Conservation (phyloP, 2,329 filamentous ascomycete species). For the Orbilia oligospora region DNA sequence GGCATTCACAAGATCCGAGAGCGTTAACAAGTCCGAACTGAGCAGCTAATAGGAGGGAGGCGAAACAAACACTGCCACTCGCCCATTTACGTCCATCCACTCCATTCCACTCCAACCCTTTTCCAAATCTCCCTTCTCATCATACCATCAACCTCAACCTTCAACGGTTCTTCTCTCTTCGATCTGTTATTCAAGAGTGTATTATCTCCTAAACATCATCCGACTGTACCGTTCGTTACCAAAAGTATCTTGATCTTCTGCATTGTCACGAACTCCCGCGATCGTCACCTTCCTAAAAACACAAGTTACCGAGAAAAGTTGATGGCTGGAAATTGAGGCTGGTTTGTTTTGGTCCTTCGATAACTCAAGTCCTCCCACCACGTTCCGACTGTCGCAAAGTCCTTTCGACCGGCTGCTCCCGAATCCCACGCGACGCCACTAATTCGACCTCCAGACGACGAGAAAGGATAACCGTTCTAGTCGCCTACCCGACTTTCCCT, state of each 20-base stretch:
- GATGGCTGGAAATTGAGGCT: conserved; percentile 56
- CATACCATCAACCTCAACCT: conserved; percentile 58
- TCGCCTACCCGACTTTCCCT: conserved; percentile 26
- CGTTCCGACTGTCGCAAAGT: conserved; percentile 47
- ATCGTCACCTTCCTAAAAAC: conserved; percentile 33
- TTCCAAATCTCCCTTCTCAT: conserved; percentile 21
- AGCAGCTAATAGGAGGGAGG: conserved; percentile 27
- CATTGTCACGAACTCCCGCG: conserved; percentile 30
- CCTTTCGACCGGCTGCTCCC: conserved; percentile 32
- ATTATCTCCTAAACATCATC: not conserved
- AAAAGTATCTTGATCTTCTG: not conserved
- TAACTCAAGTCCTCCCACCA: conserved; percentile 27
- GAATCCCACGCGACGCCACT: conserved; percentile 34
- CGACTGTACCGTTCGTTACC: conserved; percentile 14
- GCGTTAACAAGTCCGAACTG: conserved; percentile 22
- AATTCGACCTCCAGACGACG: conserved; percentile 12
- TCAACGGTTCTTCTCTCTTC: conserved; percentile 34
- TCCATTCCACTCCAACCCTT: not conserved
- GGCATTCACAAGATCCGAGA: conserved; percentile 56
- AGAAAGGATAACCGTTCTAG: conserved; percentile 32
- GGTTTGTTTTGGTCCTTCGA: conserved; percentile 59
- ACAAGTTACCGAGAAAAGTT: conserved; percentile 43
- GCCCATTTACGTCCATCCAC: conserved; percentile 27
- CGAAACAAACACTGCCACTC: conserved; percentile 46
- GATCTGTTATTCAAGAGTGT: conserved; percentile 19